Conservation (phyloP, 116 monocot genomes). For the Dioscorea cayenensis region DNA sequence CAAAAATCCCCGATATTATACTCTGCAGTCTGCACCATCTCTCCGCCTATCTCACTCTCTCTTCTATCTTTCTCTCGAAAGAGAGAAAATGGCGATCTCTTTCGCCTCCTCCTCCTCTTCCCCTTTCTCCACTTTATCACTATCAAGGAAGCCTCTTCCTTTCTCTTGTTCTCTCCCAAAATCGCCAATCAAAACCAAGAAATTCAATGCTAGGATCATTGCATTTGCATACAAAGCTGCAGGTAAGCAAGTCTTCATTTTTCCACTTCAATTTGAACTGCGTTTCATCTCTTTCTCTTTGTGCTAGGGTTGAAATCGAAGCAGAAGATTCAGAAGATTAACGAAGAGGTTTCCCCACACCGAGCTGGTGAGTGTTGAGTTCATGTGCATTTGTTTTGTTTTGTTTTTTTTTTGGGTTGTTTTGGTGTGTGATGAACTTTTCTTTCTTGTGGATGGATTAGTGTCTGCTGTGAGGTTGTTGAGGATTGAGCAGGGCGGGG, state of each 20-base stretch:
- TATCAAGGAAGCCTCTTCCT: neutral
- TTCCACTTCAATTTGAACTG: neutral
- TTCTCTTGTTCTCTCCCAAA: neutral
- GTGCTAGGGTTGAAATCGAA: neutral
- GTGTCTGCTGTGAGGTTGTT: conserved; percentile 84
- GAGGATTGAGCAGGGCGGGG: conserved; percentile 84
- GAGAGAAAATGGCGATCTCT: neutral
- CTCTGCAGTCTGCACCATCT: too few relatives aligned
- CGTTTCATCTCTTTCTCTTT: neutral
- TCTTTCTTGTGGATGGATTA: conserved; percentile 10
- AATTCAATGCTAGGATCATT: neutral
- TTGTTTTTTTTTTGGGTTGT: neutral
- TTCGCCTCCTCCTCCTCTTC: neutral
- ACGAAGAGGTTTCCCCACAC: conserved; percentile 74
- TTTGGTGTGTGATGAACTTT: neutral
- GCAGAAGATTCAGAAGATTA: conserved; percentile 22
- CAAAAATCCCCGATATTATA: too few relatives aligned
- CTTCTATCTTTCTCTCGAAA: neutral
- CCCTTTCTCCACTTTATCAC: neutral
- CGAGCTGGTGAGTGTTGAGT: conserved; percentile 55
- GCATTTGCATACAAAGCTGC: neutral
- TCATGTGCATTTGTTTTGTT: neutral
- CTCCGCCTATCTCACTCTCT: neutral
- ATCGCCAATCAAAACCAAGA: neutral
- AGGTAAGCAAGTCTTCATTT: neutral